A percentile compares a stretch with the other conserved stretches of the same genome.
These are phyloP conservation scores for Ephemerocybe angulata DNA, from an alignment of 768 basidiomycete species.

Conservation along the genomic window DNA sequence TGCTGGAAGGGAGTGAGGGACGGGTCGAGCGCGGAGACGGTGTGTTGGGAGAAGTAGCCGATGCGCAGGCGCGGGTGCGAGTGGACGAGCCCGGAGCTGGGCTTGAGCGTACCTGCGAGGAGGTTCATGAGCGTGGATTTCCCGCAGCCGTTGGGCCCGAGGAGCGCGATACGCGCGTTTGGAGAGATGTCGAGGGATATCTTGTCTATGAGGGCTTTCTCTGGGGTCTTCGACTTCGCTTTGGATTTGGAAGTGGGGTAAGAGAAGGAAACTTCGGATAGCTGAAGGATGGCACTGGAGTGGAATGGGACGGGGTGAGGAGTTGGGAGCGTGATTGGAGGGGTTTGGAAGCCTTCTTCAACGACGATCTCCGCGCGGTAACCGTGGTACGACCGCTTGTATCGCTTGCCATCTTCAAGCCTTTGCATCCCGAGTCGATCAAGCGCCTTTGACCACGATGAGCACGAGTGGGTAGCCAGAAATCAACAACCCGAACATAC, in stretches of 20 bases:
- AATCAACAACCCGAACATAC: slow-evolving; percentile 8
- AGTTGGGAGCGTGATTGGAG: slow-evolving; percentile 28
- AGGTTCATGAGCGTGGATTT: slow-evolving; percentile 56
- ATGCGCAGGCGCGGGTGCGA: slow-evolving; percentile 52
- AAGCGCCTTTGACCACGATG: slow-evolving; percentile 20
- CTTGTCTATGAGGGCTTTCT: slow-evolving; percentile 21
- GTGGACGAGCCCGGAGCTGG: slow-evolving; percentile 44
- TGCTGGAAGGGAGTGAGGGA: slow-evolving; percentile 23
- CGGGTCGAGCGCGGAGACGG: slow-evolving; percentile 49
- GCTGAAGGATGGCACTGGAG: slow-evolving; percentile 28
- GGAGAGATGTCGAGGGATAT: slow-evolving; percentile 28
- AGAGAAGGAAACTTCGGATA: slow-evolving; percentile 30
- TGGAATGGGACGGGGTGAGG: slow-evolving; percentile 30
- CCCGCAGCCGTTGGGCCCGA: slow-evolving; percentile 47
- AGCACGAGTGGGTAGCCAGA: not conserved
- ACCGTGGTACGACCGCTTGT: slow-evolving; percentile 30
- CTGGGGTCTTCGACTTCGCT: slow-evolving; percentile 13
- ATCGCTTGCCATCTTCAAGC: slow-evolving; percentile 28
- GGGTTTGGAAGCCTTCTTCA: slow-evolving; percentile 33
- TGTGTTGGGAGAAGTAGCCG: slow-evolving; percentile 62
- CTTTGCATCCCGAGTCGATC: slow-evolving; percentile 33
- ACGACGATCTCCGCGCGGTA: slow-evolving; percentile 32
- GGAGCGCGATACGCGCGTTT: slow-evolving; percentile 25
- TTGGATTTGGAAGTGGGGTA: slow-evolving; percentile 15
- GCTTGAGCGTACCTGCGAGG: slow-evolving; percentile 37